Conservation (phyloP, 805 yeast genomes). For the Lipomyces yamadae region DNA sequence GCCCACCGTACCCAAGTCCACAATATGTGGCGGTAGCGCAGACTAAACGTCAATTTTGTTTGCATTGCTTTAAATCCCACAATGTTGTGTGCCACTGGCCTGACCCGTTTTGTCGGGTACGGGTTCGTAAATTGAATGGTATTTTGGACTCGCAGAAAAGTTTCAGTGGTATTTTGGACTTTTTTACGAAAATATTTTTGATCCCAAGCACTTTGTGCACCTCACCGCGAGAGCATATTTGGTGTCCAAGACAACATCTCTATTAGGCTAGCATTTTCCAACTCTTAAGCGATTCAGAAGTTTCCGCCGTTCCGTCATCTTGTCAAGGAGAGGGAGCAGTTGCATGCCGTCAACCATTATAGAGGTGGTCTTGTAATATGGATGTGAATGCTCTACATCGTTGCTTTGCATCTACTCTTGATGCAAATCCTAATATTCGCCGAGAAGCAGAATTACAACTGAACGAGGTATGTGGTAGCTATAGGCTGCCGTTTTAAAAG, state of each 20-base stretch:
- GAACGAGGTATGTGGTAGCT: conserved; percentile 43
- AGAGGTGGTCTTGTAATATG: conserved; percentile 50
- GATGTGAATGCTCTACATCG: conserved; percentile 69
- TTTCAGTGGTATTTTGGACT: no score
- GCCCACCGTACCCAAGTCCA: no score
- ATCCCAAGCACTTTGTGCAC: background rate
- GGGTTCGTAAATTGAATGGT: no score
- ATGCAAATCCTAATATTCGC: conserved; percentile 64
- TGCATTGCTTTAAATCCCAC: no score
- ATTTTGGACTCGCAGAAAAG: no score
- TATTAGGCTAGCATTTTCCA: background rate
- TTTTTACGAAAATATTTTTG: background rate
- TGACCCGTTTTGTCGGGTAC: no score
- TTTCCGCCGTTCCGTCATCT: background rate
- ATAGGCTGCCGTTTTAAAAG: background rate
- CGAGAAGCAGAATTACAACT: conserved; percentile 72
- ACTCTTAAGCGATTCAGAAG: background rate
- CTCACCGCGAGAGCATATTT: background rate
- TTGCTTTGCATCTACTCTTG: conserved; percentile 80
- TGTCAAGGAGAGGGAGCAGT: background rate
- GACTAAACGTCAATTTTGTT: no score
- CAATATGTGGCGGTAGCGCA: no score
- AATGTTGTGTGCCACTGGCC: no score
- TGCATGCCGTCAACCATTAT: background rate
- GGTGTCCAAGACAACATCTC: background rate